Evolutionary conservation across 495 filamentous ascomycete genomes (phyloP), one percentile per base, ranked within the genome.

Genomic region (Hypoxylon perforatum): DNA sequence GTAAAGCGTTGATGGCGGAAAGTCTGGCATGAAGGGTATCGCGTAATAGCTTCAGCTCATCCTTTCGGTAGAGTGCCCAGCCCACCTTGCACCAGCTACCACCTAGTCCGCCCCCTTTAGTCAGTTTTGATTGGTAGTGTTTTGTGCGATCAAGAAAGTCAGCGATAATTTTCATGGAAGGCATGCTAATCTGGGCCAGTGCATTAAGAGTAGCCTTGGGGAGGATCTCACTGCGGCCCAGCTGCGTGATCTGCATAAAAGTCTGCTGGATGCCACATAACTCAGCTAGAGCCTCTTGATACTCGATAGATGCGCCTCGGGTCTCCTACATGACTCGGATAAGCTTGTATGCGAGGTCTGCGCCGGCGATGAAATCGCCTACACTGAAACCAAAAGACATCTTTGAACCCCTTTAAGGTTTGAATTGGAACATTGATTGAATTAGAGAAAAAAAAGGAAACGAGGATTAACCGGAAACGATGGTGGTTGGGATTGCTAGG

Each of bases 321-420:
- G 63, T 55, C 21, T 67, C 48, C 46, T 55, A 49, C 65, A 70
- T 51, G 33, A 70, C 22, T 67, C 57, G 25, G 41, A 59, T 56
- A 52, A 72, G 30, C 57, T 57, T 47, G 15, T 62, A 49, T 33
- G 71, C 59, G 0, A 73, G 57, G 10, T 67, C 49, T 15, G 58
- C 67, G 14, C 56, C 71, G 1, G 65, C 51, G 33, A 71, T 57
- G 23, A 73, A 73, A 50, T 71, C 68, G 25, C 67, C 49, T 17
- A 73, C 55, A 3, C 56, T 39, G 42, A 71, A 71, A 2, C 67
- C 67, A 14, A 73, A 71, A 3, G 67, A 62, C 71, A 73, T 73
- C 74, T 28, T 3, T 3, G 3, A 8, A 8, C 25, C 25, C 25
- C 8, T 28, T 28, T 8, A 8, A 28, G 25, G 3, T 28, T 28